Conservation (phyloP, 2,329 filamentous ascomycete species). For the Fusarium sp. region DNA sequence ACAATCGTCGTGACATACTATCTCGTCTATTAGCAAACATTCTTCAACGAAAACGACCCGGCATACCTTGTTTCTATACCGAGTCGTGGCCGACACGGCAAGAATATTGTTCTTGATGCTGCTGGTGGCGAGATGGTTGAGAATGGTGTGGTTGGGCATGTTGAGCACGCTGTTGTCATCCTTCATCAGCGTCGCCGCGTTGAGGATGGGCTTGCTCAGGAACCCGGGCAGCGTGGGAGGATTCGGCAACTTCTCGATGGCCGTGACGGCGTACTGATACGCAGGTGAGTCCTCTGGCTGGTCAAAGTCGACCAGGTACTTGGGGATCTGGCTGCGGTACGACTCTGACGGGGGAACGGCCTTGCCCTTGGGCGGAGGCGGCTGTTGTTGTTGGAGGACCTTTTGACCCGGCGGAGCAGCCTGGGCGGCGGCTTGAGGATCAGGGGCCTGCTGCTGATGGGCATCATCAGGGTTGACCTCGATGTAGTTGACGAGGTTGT, state of each 20-base stretch:
- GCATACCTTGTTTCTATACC: conserved; percentile 92
- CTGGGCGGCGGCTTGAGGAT: conserved; percentile 31
- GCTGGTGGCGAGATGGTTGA: conserved; percentile 97
- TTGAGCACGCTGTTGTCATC: conserved; percentile 97
- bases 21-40: conserved; percentile 18
- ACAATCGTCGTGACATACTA: conserved; percentile 98
- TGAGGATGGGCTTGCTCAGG: conserved; percentile 93
- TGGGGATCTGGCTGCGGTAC: conserved; percentile 82
- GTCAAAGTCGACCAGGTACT: conserved; percentile 89
- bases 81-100: conserved; percentile 95
- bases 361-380: conserved; percentile 61
- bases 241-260: conserved; percentile 82
- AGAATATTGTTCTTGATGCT: conserved; percentile 98
- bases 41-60: background rate
- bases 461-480: conserved; percentile 86
- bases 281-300: conserved; percentile 81
- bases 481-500: conserved; percentile 98
- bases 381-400: background rate
- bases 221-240: conserved; percentile 91
- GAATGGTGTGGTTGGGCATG: conserved; percentile 95
- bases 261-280: conserved; percentile 80
- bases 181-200: conserved; percentile 91
- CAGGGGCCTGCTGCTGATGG: conserved; percentile 45
- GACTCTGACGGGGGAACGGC: conserved; percentile 65
- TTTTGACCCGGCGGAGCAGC: background rate